These are phyloP conservation scores for Fusarium piperis DNA, from an alignment of 2,329 filamentous ascomycete species.

Conservation along the genomic window DNA sequence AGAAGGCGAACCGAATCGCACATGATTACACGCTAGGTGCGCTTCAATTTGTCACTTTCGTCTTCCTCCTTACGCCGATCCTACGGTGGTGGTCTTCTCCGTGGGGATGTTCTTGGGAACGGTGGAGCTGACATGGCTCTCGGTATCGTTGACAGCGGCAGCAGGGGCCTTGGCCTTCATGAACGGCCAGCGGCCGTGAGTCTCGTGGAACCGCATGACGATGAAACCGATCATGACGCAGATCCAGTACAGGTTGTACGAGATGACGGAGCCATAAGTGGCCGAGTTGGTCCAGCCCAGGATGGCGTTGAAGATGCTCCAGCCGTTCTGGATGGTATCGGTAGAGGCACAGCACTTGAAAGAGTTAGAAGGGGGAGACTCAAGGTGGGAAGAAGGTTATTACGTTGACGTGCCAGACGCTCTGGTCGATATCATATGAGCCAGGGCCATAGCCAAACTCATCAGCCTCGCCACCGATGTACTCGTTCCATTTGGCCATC, in stretches of 20 bases:
- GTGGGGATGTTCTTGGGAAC: constrained; percentile 37
- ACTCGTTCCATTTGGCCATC: constrained; percentile 72
- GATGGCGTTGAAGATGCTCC: constrained; percentile 88
- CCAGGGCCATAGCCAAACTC: constrained; percentile 70
- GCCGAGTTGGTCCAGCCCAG: constrained; percentile 90
- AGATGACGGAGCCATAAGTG: constrained; percentile 86
- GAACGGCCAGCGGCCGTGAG: constrained; percentile 60
- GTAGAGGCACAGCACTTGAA: constrained; percentile 79
- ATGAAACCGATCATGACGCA: constrained; percentile 75
- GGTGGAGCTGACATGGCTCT: constrained; percentile 39
- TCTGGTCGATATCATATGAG: constrained; percentile 81
- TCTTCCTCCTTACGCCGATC: not conserved
- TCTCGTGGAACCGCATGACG: constrained; percentile 73
- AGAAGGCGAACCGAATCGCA: constrained; percentile 17
- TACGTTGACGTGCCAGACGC: constrained; percentile 85
- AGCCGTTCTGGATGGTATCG: constrained; percentile 77
- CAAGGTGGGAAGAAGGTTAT: constrained; percentile 47
- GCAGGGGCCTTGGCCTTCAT: constrained; percentile 47
- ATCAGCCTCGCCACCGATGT: constrained; percentile 66
- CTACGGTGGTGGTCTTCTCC: constrained; percentile 42
- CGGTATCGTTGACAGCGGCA: constrained; percentile 33
- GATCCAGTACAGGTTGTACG: constrained; percentile 91
- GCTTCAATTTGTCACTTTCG: not conserved
- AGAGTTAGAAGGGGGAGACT: not conserved
- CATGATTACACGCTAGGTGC: not conserved